A percentile compares a stretch with the other conserved stretches of the same genome.
These are phyloP conservation scores for Eimeria praecox DNA, from an alignment of 169 alveolate genomes.

Conservation along the genomic window DNA sequence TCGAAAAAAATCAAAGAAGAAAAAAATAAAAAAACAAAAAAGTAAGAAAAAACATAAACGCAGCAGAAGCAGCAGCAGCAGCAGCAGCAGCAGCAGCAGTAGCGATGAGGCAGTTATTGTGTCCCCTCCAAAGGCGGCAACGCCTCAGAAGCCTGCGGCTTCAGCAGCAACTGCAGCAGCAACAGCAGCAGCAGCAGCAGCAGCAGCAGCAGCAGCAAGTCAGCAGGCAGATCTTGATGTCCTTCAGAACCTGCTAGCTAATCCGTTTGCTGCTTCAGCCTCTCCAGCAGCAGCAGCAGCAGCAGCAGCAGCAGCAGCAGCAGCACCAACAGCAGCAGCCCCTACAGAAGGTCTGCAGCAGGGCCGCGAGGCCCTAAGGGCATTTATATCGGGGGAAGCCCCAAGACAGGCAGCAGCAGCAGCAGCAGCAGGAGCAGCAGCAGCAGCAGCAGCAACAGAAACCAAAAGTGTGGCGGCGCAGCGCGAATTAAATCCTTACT, in stretches of 20 bases:
- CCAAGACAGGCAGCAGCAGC: neutral
- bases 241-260: neutral
- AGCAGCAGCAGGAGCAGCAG: neutral
- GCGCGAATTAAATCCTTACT: slow-evolving; percentile 9
- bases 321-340: neutral
- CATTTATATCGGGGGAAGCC: neutral
- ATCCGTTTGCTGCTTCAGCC: neutral
- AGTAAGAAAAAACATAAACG: neutral
- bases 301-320: slow-evolving; percentile 40
- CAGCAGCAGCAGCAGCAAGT: slow-evolving; percentile 13
- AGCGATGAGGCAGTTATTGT: slow-evolving; percentile 33
- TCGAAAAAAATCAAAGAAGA: neutral
- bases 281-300: neutral
- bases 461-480: slow-evolving; percentile 39
- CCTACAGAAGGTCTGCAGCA: neutral
- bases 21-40: neutral
- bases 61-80: slow-evolving; percentile 50
- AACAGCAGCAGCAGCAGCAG: slow-evolving; percentile 1
- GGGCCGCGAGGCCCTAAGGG: slow-evolving; percentile 44
- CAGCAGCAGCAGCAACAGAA: slow-evolving; percentile 24
- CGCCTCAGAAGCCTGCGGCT: neutral
- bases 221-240: neutral
- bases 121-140: slow-evolving; percentile 8
- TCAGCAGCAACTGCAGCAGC: slow-evolving; percentile 34
- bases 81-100: slow-evolving; percentile 36